Conservation (phyloP, 2,329 filamentous ascomycete genomes). For the Colletotrichum incanum region DNA sequence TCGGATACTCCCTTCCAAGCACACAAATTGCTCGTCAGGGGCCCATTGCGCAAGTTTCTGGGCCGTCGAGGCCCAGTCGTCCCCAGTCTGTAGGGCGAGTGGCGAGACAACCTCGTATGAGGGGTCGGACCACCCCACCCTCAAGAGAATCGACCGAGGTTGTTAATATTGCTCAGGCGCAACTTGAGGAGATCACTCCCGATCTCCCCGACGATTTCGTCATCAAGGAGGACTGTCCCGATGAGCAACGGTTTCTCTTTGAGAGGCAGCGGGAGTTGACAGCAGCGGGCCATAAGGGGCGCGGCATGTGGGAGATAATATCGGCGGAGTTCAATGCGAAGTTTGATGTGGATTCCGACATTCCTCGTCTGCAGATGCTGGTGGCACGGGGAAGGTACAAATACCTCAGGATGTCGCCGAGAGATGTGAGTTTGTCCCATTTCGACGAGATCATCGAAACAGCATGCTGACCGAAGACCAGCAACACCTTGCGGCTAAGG, state of each 20-base stretch:
- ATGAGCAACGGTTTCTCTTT: conserved; percentile 66
- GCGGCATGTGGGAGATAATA: conserved; percentile 73
- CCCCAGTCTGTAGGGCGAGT: conserved; percentile 9
- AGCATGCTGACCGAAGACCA: not conserved
- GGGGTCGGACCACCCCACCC: not conserved
- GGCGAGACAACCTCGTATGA: not conserved
- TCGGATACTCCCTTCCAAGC: conserved; percentile 28
- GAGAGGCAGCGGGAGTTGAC: conserved; percentile 60
- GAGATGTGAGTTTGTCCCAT: conserved; percentile 62
- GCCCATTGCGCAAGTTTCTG: not conserved
- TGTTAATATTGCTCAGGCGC: not conserved
- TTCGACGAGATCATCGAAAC: not conserved
- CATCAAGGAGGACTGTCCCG: conserved; percentile 62
- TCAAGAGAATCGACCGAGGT: not conserved
- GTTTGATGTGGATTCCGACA: conserved; percentile 57
- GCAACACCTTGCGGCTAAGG: not conserved
- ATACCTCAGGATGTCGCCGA: conserved; percentile 63
- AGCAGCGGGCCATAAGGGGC: conserved; percentile 63
- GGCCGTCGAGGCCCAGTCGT: not conserved
- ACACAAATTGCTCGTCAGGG: conserved; percentile 28
- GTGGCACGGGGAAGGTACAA: conserved; percentile 66
- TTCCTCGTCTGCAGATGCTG: conserved; percentile 71
- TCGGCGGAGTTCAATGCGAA: conserved; percentile 57
- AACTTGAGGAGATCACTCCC: conserved; percentile 6
- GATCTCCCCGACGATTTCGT: conserved; percentile 50